These are phyloP conservation scores for Effrenium voratum DNA, from an alignment of 73 alveolate species.

Conservation along the genomic window DNA sequence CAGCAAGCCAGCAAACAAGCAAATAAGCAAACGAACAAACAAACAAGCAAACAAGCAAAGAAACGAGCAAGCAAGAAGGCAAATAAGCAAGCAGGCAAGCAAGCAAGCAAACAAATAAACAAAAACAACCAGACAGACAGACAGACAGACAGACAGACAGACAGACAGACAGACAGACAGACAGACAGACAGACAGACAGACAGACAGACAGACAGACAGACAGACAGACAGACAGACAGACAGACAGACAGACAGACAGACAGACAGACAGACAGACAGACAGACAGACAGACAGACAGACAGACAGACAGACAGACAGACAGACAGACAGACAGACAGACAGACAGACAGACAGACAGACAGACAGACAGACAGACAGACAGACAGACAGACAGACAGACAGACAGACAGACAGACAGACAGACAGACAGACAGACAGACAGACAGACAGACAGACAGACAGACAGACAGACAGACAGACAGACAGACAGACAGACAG, in stretches of 20 bases:
- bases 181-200: constrained; percentile 20
- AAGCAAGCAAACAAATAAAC: no score
- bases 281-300: constrained; percentile 21
- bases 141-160: neutral
- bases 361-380: constrained; percentile 31
- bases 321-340: constrained; percentile 14
- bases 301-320: constrained; percentile 14
- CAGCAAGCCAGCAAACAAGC: no score
- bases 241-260: constrained; percentile 2
- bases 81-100: no score
- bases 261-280: constrained; percentile 3
- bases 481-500: constrained; percentile 36
- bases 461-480: constrained; percentile 31
- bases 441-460: constrained; percentile 36
- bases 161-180: neutral
- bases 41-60: no score
- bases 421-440: constrained; percentile 20
- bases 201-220: constrained; percentile 26
- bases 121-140: neutral
- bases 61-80: no score
- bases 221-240: constrained; percentile 14
- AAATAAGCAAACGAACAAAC: no score
- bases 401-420: constrained; percentile 26
- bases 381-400: constrained; percentile 31
- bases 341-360: constrained; percentile 26